A percentile compares a stretch with the other conserved stretches of the same genome.
Conservation (phyloP, 2,329 filamentous ascomycete genomes). For the Pseudogymnoascus sp. region DNA sequence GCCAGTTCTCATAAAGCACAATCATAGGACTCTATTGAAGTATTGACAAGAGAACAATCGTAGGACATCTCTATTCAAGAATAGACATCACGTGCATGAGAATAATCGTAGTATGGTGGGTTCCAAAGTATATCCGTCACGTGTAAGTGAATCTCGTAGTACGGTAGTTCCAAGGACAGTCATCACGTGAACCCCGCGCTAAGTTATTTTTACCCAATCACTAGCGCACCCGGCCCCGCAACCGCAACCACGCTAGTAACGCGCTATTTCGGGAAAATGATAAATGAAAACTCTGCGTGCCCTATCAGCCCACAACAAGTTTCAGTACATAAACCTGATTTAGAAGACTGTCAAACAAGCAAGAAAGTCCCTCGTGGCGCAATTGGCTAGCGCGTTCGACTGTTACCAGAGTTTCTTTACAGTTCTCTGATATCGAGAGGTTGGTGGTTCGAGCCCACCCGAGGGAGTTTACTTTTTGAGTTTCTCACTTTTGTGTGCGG, state of each 20-base stretch:
- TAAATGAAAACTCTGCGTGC: not conserved
- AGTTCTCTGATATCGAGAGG: not conserved
- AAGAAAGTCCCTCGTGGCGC: conserved; percentile 5
- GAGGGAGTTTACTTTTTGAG: conserved; percentile 1
- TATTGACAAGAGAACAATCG: too few species aligned
- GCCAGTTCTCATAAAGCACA: too few species aligned
- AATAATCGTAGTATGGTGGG: too few species aligned
- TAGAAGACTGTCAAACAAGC: not conserved
- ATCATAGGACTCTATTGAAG: too few species aligned
- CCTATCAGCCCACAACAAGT: not conserved
- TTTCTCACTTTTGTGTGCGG: not conserved
- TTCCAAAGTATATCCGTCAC: not conserved
- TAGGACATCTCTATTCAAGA: too few species aligned
- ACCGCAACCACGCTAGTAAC: not conserved
- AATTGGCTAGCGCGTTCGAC: conserved; percentile 9
- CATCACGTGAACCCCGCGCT: not conserved
- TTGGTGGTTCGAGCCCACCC: conserved; percentile 9
- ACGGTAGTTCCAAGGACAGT: too few species aligned
- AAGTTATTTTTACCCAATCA: not conserved
- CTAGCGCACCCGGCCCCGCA: not conserved
- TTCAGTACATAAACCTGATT: not conserved
- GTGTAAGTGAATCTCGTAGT: not conserved
- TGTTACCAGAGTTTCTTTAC: not conserved
- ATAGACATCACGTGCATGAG: too few species aligned
- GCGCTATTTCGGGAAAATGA: not conserved